phyloP scores from a whole-genome alignment of 139 green algal genomes.

The Dunaliella primolecta region DNA sequence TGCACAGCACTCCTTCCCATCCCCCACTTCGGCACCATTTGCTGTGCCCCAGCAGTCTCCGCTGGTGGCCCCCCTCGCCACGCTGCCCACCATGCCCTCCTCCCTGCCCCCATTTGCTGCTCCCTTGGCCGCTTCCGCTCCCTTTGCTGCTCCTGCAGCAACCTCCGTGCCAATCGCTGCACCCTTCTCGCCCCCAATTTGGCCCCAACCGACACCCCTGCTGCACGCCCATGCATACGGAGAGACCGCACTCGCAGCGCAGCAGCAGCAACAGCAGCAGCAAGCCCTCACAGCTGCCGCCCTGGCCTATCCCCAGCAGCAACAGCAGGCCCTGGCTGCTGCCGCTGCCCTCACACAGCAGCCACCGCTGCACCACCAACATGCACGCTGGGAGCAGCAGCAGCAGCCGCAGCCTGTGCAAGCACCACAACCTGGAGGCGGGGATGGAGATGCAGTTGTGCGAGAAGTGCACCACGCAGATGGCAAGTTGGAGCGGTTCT shows the following conservation, averaged over 20 bases:
- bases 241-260: not conserved
- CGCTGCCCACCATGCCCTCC: too few species aligned
- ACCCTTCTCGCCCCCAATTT: too few species aligned
- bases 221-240: not conserved
- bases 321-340: not conserved
- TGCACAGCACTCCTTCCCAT: too few species aligned
- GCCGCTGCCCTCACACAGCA: conserved; percentile 1
- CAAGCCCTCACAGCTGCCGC: not conserved
- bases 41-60: too few species aligned
- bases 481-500: conserved; percentile 62
- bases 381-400: conserved; percentile 6
- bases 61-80: too few species aligned
- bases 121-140: not conserved
- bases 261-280: conserved; percentile 11
- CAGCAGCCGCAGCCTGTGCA: conserved; percentile 1
- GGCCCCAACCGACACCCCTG: not conserved
- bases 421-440: not conserved
- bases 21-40: too few species aligned
- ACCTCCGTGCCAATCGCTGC: not conserved
- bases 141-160: not conserved
- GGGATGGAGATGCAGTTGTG: conserved; percentile 6
- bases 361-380: too few species aligned
- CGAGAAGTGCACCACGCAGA: conserved; percentile 46
- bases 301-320: not conserved
- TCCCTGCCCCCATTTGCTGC: not conserved